phyloP scores from a whole-genome alignment of 73 alveolate genomes.

The Tetrahymena malaccensis region DNA sequence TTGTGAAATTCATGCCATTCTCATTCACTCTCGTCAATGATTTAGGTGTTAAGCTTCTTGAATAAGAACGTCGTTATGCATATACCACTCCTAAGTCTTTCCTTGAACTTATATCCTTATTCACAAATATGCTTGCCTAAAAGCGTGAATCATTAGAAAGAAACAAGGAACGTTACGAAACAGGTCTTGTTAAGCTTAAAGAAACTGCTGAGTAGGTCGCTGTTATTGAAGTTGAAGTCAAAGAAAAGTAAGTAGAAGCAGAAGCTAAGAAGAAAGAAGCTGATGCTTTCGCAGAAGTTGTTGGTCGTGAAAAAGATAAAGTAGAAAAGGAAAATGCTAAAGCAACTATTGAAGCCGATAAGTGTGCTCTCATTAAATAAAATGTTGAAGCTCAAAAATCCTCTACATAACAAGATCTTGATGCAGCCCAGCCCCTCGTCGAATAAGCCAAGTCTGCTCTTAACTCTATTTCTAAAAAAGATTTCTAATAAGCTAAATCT shows the following conservation, averaged over 20 bases:
- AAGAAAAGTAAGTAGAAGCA: slow-evolving; percentile 96
- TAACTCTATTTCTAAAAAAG: slow-evolving; percentile 80
- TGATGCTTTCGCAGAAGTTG: slow-evolving; percentile 96
- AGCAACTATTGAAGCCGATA: slow-evolving; percentile 91
- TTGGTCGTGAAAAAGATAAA: slow-evolving; percentile 87
- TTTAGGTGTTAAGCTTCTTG: slow-evolving; percentile 78
- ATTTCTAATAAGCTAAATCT: slow-evolving; percentile 81
- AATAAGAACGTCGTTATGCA: slow-evolving; percentile 93
- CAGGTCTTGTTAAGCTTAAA: slow-evolving; percentile 93
- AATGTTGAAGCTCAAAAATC: slow-evolving; percentile 93
- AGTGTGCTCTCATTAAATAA: slow-evolving; percentile 84
- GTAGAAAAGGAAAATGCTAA: slow-evolving; percentile 88
- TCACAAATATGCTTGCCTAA: slow-evolving; percentile 92
- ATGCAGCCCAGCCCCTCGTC: slow-evolving; percentile 91
- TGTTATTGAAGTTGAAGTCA: slow-evolving; percentile 94
- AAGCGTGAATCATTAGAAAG: slow-evolving; percentile 63
- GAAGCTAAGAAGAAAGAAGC: slow-evolving; percentile 97
- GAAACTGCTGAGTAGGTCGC: slow-evolving; percentile 95
- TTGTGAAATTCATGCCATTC: slow-evolving; percentile 98
- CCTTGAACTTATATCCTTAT: slow-evolving; percentile 97
- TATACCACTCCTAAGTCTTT: slow-evolving; percentile 99
- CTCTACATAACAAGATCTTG: slow-evolving; percentile 91
- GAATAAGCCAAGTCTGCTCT: slow-evolving; percentile 92
- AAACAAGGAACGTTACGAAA: slow-evolving; percentile 82
- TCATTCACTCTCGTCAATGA: slow-evolving; percentile 95